Evolutionary conservation across 2,329 filamentous ascomycete genomes (phyloP).

Genomic region (Cercospora nicotianae): DNA sequence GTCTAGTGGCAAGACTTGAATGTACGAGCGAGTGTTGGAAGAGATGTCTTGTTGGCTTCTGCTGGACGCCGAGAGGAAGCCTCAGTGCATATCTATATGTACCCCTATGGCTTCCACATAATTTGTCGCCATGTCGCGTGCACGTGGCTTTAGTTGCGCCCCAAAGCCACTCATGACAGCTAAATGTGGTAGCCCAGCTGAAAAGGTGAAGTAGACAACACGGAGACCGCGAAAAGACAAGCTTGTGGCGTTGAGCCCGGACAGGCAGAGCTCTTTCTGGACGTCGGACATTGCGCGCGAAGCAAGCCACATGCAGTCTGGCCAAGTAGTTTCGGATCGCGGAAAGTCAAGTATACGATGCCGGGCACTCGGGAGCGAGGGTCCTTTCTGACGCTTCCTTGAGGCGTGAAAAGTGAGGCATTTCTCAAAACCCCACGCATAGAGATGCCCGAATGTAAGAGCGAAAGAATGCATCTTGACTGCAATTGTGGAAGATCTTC

Average conservation of each 20-base stretch:
- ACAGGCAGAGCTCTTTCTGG: not conserved
- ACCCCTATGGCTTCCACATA: not conserved
- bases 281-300: not conserved
- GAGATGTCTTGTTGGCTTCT: not conserved
- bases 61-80: not conserved
- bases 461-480: not conserved
- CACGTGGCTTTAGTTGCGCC: not conserved
- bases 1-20: not conserved
- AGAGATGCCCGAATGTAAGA: not conserved
- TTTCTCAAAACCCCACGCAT: not conserved
- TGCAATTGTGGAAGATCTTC: not conserved
- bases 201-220: not conserved
- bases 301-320: constrained; percentile 10
- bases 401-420: not conserved
- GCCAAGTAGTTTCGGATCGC: not conserved
- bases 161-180: not conserved
- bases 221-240: constrained; percentile 7
- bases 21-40: not conserved
- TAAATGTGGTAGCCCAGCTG: not conserved
- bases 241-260: not conserved
- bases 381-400: not conserved
- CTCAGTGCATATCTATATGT: not conserved
- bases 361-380: not conserved
- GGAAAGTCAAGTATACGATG: not conserved
- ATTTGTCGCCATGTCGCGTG: not conserved